phyloP scores from a whole-genome alignment of 495 filamentous ascomycete species.

The Aspergillus nidulans region DNA sequence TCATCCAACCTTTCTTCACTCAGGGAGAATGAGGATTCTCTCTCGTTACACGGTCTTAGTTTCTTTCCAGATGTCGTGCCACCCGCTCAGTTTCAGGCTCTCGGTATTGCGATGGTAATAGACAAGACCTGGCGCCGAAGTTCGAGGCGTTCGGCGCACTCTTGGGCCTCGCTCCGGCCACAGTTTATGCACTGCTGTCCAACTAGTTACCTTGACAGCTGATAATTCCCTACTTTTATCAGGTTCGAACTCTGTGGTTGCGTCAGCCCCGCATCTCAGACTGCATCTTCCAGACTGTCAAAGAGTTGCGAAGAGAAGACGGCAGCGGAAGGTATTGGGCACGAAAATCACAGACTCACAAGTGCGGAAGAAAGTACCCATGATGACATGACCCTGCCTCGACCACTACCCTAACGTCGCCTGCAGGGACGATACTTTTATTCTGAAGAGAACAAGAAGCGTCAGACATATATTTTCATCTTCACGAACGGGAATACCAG shows the following conservation, averaged over 20 bases:
- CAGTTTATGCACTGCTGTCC: slow-evolving; percentile 38
- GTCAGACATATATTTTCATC: neutral
- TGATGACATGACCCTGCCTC: neutral
- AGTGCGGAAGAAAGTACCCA: neutral
- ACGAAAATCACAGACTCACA: slow-evolving; percentile 10
- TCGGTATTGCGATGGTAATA: slow-evolving; percentile 8
- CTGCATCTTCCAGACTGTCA: neutral
- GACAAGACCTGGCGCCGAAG: slow-evolving; percentile 5
- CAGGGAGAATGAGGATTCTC: neutral
- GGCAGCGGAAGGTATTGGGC: neutral
- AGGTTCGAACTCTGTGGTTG: slow-evolving; percentile 10
- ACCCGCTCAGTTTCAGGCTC: slow-evolving; percentile 17
- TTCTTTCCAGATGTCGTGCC: slow-evolving; percentile 14
- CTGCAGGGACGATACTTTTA: neutral
- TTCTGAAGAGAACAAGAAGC: neutral
- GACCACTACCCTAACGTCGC: neutral
- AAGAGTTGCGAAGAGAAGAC: neutral
- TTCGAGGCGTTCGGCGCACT: slow-evolving; percentile 6
- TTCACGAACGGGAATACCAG: neutral
- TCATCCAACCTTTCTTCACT: neutral
- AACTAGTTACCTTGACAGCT: slow-evolving; percentile 27
- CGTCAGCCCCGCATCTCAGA: slow-evolving; percentile 8
- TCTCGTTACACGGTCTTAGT: slow-evolving; percentile 16
- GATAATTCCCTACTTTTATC: slow-evolving; percentile 17
- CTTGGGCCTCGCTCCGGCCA: slow-evolving; percentile 6